Base-by-base conservation (phyloP, 192 early-diverging fungal genomes). In the Mortierella antarctica region DNA sequence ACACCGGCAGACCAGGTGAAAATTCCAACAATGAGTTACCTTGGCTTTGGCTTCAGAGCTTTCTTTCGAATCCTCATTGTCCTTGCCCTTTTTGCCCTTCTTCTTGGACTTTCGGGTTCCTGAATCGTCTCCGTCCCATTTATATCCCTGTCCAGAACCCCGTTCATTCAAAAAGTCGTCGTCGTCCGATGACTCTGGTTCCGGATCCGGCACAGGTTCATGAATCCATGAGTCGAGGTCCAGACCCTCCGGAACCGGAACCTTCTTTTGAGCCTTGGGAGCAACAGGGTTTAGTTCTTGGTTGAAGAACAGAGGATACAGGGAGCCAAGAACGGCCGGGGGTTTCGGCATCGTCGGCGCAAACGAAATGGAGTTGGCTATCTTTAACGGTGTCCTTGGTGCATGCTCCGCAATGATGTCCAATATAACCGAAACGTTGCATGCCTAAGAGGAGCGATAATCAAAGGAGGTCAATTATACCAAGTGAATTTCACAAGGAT, bases 261-360 rank as follows among this genome's bases (percentile, higher is more conserved):
- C 96, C 73, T 94, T 93, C 66, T 87, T 88, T 83, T 99, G 97
- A 0, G 97, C 97, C 49, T 93, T 93, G 5, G 91, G 87, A 14
- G 94, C 94, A 0, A 99, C 95, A 2, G 96, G 96, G 60, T 96
- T 97, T 15, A 99, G 86, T 51, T 96, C 97, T 58, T 92, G 94
- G 10, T 81, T 86, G 65, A 94, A 90, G 75, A 93, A 97, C 42
- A 95, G 65, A 14, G 73, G 74, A 7, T 86, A 83, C n/a, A 96
- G 83, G 8, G 89, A 88, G 49, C 82, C 68, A 48, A 91, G 83
- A 42, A 93, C 59, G 2, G 66, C 59, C 41, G 90, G 88, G 4
- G 88, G 57, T 46, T 84, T 82, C 6, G 82, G 76, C 42, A 59
- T 61, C 1, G 70, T 74, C 5, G 82, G 63, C 18, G 65, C 70